These are phyloP conservation scores for Nasturtium officinale DNA, from an alignment of 345 rosid species.

Conservation along the genomic window DNA sequence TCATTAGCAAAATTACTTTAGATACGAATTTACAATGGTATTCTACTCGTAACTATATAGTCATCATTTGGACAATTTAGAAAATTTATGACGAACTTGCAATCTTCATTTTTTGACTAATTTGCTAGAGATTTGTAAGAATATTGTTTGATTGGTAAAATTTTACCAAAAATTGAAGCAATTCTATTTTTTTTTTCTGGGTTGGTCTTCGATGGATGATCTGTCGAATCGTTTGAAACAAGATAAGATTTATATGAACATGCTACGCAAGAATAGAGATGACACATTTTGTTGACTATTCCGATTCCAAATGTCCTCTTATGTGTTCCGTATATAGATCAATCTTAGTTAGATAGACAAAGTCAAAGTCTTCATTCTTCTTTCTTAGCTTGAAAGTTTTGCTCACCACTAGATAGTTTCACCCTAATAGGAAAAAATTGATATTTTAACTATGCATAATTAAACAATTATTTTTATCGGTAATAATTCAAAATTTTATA, in stretches of 20 bases:
- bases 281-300: background rate
- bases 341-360: background rate
- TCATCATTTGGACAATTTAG: no score
- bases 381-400: background rate
- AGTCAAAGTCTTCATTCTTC: background rate
- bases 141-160: no score
- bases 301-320: background rate
- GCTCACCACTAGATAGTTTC: background rate
- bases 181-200: no score
- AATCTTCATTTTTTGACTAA: background rate
- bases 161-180: no score
- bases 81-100: background rate
- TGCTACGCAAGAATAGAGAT: background rate
- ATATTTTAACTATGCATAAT: background rate
- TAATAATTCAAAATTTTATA: no score
- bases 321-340: background rate
- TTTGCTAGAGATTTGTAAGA: no score
- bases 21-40: background rate
- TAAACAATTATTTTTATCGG: background rate
- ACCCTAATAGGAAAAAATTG: background rate
- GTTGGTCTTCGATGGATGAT: background rate
- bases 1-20: background rate
- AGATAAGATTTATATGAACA: no score
- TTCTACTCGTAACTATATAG: background rate
- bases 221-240: no score